These are phyloP conservation scores for Leishmania mexicana DNA, from an alignment of 208 protist species.

Conservation along the genomic window DNA sequence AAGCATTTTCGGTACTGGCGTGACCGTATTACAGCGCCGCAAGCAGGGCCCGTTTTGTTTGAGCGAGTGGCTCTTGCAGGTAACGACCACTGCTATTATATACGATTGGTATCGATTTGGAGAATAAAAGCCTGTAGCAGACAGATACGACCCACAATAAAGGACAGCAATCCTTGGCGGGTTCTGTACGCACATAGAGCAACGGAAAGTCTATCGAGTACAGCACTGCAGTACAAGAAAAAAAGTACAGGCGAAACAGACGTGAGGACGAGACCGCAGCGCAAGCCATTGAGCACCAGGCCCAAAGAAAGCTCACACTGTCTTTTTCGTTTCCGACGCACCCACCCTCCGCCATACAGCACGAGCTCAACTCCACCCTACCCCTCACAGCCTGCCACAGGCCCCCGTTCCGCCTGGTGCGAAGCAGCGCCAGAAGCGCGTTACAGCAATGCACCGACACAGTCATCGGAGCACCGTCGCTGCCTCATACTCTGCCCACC, in stretches of 20 bases:
- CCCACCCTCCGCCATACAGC: not conserved
- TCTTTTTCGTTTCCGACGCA: not conserved
- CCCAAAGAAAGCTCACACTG: not conserved
- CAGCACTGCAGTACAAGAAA: not conserved
- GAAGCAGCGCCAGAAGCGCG: not conserved
- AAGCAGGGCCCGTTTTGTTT: not conserved
- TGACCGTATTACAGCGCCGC: not conserved
- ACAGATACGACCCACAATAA: not conserved
- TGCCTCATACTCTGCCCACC: not conserved
- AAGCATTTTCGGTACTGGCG: not conserved
- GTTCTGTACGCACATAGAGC: not conserved
- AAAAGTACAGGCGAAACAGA: not conserved
- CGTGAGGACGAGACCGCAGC: not conserved
- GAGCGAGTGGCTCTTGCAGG: not conserved
- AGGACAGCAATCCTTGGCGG: not conserved
- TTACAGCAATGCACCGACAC: not conserved
- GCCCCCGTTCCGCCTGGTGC: not conserved
- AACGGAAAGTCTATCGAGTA: not conserved
- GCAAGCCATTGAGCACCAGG: not conserved
- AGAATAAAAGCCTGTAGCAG: not conserved
- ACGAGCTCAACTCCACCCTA: not conserved
- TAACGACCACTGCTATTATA: no score
- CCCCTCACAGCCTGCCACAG: not conserved
- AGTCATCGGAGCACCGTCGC: not conserved
- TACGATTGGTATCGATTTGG: not conserved